Evolutionary conservation across 2,329 filamentous ascomycete genomes (phyloP), one percentile per base, ranked within the genome.

Genomic region (Aspergillus sp.): DNA sequence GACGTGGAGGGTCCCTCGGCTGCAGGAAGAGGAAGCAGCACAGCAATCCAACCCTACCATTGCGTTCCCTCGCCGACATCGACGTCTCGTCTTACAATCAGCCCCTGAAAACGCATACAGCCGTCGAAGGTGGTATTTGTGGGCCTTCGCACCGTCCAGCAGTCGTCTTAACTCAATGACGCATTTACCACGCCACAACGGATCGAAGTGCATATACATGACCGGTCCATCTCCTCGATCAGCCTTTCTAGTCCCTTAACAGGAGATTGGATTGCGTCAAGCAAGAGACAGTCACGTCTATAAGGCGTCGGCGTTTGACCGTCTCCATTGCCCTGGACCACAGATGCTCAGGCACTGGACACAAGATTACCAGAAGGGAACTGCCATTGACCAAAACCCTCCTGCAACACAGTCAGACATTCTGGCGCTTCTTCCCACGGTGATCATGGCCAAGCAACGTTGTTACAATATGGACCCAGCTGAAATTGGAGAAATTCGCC

Each of bases 91-190:
- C 42, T 38, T 45, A 46, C 42, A 50, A 50, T 23, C 48, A 40
- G 48, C 4, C 42, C 29, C n/a, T 19, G 10, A 17, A 45, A 38
- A 34, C 2, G 31, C 1, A 44, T 31, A 29, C 38, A 50, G 21
- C 45, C 40, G 31, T 50, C 32, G 40, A 25, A 29, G 13, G 43
- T 38, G 29, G 34, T 38, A 42, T 21, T 42, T 4, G 19, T 2
- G 19, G 40, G 11, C 19, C 17, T 42, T 13, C 16, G 40, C 40
- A 23, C 40, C 40, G 36, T 14, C n/a, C 48, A 50, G 23, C 32
- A 34, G 20, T 20, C 47, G 44, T 2, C 40, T 50, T 50, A 50
- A 45, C 43, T 34, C 47, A 49, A 50, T 23, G 21, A 45, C 41
- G 36, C 38, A 36, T 23, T 45, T 50, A 45, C 29, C 40, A 16